Conservation (phyloP, 768 basidiomycete genomes). For the Hortiboletus campestris region DNA sequence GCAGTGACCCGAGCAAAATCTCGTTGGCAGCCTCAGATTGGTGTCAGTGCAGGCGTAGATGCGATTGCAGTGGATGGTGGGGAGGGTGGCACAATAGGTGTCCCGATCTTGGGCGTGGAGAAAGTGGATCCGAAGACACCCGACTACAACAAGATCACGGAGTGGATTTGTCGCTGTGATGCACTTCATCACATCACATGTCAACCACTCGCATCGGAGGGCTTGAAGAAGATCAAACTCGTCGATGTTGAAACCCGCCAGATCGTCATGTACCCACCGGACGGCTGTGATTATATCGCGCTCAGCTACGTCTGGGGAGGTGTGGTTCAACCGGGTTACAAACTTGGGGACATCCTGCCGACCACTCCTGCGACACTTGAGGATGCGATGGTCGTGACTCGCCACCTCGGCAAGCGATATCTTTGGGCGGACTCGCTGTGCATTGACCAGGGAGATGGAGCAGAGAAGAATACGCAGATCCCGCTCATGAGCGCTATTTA, state of each 20-base stretch:
- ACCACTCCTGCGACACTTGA: constrained; percentile 15
- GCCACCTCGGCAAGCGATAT: constrained; percentile 13
- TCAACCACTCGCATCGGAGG: constrained; percentile 2
- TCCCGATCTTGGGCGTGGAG: constrained; percentile 3
- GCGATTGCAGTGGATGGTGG: too few species aligned
- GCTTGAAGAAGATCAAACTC: constrained; percentile 5
- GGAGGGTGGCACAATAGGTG: too few species aligned
- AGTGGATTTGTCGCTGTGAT: constrained; percentile 7
- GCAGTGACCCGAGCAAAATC: too few species aligned
- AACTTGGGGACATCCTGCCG: constrained; percentile 8
- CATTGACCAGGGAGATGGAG: constrained; percentile 10
- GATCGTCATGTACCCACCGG: constrained; percentile 2
- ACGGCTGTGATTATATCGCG: constrained; percentile 9
- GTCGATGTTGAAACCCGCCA: constrained; percentile 7
- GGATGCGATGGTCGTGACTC: constrained; percentile 15
- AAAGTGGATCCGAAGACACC: not conserved
- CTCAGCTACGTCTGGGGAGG: constrained; percentile 22
- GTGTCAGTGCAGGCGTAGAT: too few species aligned
- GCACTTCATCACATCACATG: constrained; percentile 9
- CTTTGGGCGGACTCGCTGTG: constrained; percentile 20
- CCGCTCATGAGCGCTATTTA: constrained; percentile 17
- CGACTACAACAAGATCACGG: constrained; percentile 4
- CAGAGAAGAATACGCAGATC: constrained; percentile 12
- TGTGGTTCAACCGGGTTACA: constrained; percentile 3
- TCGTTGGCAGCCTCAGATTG: too few species aligned